Base-by-base conservation (phyloP, 352 stramenopile genomes). In the Blastocystis sp. region DNA sequence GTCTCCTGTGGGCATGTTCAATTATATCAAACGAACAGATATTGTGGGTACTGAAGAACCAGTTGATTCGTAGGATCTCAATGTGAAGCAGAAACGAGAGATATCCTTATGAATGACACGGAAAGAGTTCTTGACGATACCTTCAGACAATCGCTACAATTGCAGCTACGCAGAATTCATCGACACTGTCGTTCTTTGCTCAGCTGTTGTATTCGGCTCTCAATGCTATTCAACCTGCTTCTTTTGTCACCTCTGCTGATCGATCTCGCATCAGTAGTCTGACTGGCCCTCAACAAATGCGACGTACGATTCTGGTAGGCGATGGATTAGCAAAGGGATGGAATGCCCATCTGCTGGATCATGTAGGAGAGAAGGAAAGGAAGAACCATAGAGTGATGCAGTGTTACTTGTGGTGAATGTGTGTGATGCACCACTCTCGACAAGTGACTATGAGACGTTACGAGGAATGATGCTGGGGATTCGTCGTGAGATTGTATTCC, bases 341-440 rank as follows among this genome's bases (percentile, higher is more conserved):
- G 71, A 83, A 83, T 54, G n/a, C 46, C 19, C 46, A 65, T 27
- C 51, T 39, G 12, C 35, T 83, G n/a, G 71, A 83, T 32, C 27
- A 51, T 29, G 42, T 65, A 43, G 42, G 14, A 11, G 2, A 12
- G 5, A 14, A 16, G 39, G 19, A 54, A 27, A 54, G 42, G 12
- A 54, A 51, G 16, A 19, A 52, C 32, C 32, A 12, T 52, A 80
- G 69, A 80, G 69, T 32, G 71, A 83, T 66, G 14, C 52, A 56
- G 71, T 83, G 49, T 56, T 83, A 27, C 46, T 83, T 16, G 71
- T 83, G 42, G 71, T 83, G 71, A 83, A 83, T 56, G 49, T 83
- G 51, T 83, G 71, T 56, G 71, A 83, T 27, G 39, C 71, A n/a
- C 71, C 71, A 7, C 49, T 83, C 46, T 65, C 42, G 4, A 12